These are phyloP conservation scores for Chlamydomonas schloesseri DNA, from an alignment of 139 green algal species.

Conservation along the genomic window DNA sequence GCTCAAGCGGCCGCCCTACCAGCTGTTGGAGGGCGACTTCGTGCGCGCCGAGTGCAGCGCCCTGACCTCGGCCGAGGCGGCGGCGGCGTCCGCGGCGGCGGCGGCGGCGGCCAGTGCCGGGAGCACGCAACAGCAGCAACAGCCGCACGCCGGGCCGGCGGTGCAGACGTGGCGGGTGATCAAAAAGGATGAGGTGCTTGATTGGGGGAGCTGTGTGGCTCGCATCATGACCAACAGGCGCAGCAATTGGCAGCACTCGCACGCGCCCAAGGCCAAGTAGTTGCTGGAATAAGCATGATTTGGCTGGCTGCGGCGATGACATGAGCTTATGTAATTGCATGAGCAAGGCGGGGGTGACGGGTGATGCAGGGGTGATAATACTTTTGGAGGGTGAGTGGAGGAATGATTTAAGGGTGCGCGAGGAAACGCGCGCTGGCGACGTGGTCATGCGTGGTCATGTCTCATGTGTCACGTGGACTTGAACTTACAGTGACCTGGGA, in stretches of 20 bases:
- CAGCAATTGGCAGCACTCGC: conserved; percentile 46
- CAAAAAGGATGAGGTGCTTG: conserved; percentile 64
- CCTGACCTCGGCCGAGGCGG: conserved; percentile 32
- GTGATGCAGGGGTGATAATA: no score
- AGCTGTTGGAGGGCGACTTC: conserved; percentile 67
- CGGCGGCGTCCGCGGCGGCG: neutral
- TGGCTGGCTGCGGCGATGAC: no score
- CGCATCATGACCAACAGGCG: conserved; percentile 61
- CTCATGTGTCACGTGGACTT: no score
- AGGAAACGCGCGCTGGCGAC: no score
- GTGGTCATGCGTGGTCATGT: no score
- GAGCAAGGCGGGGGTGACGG: no score
- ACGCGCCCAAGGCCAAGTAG: neutral
- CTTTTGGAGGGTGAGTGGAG: no score
- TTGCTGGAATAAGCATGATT: neutral
- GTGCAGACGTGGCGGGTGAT: conserved; percentile 33
- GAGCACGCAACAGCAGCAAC: neutral
- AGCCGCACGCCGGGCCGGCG: neutral
- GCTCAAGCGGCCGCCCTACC: conserved; percentile 59
- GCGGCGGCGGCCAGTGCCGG: neutral
- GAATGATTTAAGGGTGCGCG: no score
- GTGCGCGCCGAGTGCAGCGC: conserved; percentile 63
- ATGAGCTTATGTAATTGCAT: no score
- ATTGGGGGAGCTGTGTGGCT: conserved; percentile 52
- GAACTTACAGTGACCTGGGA: no score